Conservation (phyloP, 352 stramenopile species). For the Globisporangium radiosum region DNA sequence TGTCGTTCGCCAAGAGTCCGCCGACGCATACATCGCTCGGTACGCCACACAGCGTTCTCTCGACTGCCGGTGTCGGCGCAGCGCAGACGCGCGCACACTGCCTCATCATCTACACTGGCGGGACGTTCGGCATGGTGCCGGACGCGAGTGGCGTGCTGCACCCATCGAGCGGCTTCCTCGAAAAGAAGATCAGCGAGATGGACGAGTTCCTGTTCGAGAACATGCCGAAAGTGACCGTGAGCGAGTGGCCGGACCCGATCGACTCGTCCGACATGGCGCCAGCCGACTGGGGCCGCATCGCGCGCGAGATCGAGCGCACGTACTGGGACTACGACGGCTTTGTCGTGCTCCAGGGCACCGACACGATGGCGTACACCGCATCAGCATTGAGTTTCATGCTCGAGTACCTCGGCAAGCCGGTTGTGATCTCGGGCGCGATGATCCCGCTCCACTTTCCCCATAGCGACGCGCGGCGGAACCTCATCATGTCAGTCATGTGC, state of each 20-base stretch:
- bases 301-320: slow-evolving; percentile 90
- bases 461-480: slow-evolving; percentile 94
- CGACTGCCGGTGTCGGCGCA: slow-evolving; percentile 1
- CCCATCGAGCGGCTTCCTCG: slow-evolving; percentile 83
- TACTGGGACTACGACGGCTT: slow-evolving; percentile 97
- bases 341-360: slow-evolving; percentile 95
- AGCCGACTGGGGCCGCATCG: slow-evolving; percentile 89
- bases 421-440: slow-evolving; percentile 94
- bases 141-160: slow-evolving; percentile 71
- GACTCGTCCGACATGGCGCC: slow-evolving; percentile 89
- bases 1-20: slow-evolving; percentile 26
- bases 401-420: slow-evolving; percentile 94
- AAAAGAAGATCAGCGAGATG: slow-evolving; percentile 83
- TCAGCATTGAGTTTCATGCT: slow-evolving; percentile 97
- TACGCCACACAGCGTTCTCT: slow-evolving; percentile 13
- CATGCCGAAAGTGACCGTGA: slow-evolving; percentile 73
- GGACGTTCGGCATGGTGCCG: slow-evolving; percentile 89
- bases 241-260: slow-evolving; percentile 77
- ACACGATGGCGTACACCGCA: slow-evolving; percentile 97
- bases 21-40: slow-evolving; percentile 9
- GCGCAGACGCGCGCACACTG: slow-evolving; percentile 34
- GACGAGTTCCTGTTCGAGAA: slow-evolving; percentile 80
- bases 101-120: slow-evolving; percentile 88
- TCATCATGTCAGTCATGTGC: slow-evolving; percentile 93
- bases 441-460: slow-evolving; percentile 95